Evolutionary conservation across 2,329 filamentous ascomycete species (phyloP), one percentile per base, ranked within the genome.

Genomic region (Fusarium sulawesiense): DNA sequence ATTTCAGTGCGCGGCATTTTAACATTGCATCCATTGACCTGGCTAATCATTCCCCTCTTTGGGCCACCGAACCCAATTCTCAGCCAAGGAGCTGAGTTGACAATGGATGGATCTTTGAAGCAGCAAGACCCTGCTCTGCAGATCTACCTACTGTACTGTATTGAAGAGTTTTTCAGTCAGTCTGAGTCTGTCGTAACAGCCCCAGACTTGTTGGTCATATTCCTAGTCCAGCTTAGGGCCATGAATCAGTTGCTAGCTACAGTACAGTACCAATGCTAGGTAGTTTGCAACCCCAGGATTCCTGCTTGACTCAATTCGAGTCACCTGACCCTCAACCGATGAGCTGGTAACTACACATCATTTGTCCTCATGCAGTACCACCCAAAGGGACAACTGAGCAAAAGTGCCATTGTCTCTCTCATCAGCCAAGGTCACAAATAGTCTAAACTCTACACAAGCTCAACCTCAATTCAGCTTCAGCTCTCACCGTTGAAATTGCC

Each of bases 401-500:
- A 41, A 27, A 14, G 23, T 29, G 11, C 44, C 16, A n/a, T 29
- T 25, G 18, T 8, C 18, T 47, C 10, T 23, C 50, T 21, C 18
- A 37, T n/a, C 57, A 21, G n/a, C 30, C 32, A 27, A 27, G 34
- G 18, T n/a, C 32, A 14, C 47, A 30, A n/a, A 32, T 56, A 56
- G 48, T 29, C 30, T 10, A 40, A 57, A 57, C 44, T 64, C 37
- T 40, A 49, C 47, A 30, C 45, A 29, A 54, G 42, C 42, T 37
- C n/a, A 46, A 23, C 34, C 37, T 41, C 16, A 7, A 25, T 14
- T 13, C 49, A 23, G 14, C 37, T 27, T 27, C 12, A 37, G n/a
- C 32, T 29, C 57, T 67, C 61, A 70, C 66, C 66, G 56, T 70
- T 46, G 23, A 62, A 64, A 49, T 25, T 58, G 25, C 41, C 45